Conservation (phyloP, 2,329 filamentous ascomycete species). For the Phialophora macrospora region DNA sequence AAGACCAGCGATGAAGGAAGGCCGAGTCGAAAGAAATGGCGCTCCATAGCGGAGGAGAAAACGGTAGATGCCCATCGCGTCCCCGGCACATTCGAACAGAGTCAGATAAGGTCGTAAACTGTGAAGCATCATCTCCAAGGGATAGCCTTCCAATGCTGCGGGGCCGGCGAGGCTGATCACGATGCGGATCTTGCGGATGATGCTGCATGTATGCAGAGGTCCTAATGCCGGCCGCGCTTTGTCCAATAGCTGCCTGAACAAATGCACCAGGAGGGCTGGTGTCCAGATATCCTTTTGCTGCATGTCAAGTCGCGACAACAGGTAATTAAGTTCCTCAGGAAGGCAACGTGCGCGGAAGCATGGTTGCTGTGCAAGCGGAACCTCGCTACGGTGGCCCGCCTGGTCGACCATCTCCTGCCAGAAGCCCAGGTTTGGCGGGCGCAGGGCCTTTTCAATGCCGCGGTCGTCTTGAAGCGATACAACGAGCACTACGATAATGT, state of each 20-base stretch:
- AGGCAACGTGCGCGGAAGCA: slow-evolving; percentile 81
- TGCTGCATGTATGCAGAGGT: slow-evolving; percentile 81
- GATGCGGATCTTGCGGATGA: slow-evolving; percentile 83
- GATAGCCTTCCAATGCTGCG: slow-evolving; percentile 76
- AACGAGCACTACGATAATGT: slow-evolving; percentile 77
- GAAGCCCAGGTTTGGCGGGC: slow-evolving; percentile 7
- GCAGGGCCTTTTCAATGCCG: slow-evolving; percentile 69
- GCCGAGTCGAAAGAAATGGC: slow-evolving; percentile 65
- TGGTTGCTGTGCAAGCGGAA: slow-evolving; percentile 84
- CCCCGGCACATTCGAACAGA: slow-evolving; percentile 85
- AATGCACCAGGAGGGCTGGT: slow-evolving; percentile 71
- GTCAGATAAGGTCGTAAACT: slow-evolving; percentile 77
- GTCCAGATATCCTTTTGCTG: slow-evolving; percentile 73
- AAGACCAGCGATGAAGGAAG: slow-evolving; percentile 81
- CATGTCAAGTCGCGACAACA: slow-evolving; percentile 74
- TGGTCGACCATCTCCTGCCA: slow-evolving; percentile 72
- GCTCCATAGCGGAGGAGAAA: slow-evolving; percentile 76
- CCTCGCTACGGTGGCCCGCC: slow-evolving; percentile 65
- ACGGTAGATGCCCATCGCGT: slow-evolving; percentile 82
- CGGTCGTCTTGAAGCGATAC: slow-evolving; percentile 78
- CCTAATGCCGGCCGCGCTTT: slow-evolving; percentile 82
- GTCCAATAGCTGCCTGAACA: slow-evolving; percentile 78
- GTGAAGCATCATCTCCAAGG: slow-evolving; percentile 86
- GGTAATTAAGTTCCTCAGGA: slow-evolving; percentile 72
- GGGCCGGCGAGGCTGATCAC: slow-evolving; percentile 77